A percentile compares a stretch with the other conserved stretches of the same genome.
Conservation (phyloP, 352 stramenopile genomes). For the Pythium dissotocum region DNA sequence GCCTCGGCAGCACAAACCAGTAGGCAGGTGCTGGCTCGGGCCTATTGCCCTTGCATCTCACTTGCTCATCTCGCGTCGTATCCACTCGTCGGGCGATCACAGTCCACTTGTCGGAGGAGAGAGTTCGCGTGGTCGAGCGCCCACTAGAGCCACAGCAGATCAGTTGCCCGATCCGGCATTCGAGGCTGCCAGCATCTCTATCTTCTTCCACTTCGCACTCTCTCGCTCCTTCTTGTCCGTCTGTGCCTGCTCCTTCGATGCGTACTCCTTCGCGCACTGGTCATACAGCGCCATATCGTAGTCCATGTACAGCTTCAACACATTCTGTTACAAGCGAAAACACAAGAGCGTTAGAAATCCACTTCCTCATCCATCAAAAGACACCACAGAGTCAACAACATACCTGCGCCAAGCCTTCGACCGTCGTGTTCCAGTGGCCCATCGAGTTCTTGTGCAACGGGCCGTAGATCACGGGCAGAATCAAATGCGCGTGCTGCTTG, state of each 20-base stretch:
- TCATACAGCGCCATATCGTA: slow-evolving; percentile 95
- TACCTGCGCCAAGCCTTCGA: slow-evolving; percentile 89
- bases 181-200: slow-evolving; percentile 88
- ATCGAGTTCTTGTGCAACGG: slow-evolving; percentile 86
- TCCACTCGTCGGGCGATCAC: slow-evolving; percentile 2
- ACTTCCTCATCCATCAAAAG: background rate
- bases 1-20: slow-evolving; percentile 26
- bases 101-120: slow-evolving; percentile 7
- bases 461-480: slow-evolving; percentile 96
- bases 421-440: slow-evolving; percentile 97
- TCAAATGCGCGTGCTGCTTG: slow-evolving; percentile 89
- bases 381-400: background rate
- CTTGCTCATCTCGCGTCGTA: slow-evolving; percentile 7
- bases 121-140: slow-evolving; percentile 7
- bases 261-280: slow-evolving; percentile 87
- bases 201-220: slow-evolving; percentile 91
- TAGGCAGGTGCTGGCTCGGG: slow-evolving; percentile 21
- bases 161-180: slow-evolving; percentile 53
- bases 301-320: slow-evolving; percentile 78
- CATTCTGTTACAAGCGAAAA: slow-evolving; percentile 40
- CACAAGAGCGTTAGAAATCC: slow-evolving; percentile 9
- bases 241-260: slow-evolving; percentile 67
- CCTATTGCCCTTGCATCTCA: slow-evolving; percentile 29
- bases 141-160: slow-evolving; percentile 17
- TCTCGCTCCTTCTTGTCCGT: slow-evolving; percentile 79